Evolutionary conservation across 2,329 filamentous ascomycete genomes (phyloP).

Genomic region (Fusarium coicis): DNA sequence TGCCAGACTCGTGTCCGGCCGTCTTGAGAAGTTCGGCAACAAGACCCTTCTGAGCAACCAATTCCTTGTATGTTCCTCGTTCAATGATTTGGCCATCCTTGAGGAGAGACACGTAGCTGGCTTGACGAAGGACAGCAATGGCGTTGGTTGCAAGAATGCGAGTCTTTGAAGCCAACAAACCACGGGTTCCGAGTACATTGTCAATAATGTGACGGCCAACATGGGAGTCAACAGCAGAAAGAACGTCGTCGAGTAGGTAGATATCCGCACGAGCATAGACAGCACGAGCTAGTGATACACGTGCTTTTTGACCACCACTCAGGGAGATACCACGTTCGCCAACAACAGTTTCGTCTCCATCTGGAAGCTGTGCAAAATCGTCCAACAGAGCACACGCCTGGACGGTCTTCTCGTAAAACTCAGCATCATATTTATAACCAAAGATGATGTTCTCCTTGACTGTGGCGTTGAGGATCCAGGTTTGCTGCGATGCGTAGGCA

Average conservation of each 20-base stretch:
- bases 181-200: constrained; percentile 87
- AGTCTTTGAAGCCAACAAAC: constrained; percentile 86
- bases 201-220: constrained; percentile 96
- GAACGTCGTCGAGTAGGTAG: constrained; percentile 91
- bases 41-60: constrained; percentile 93
- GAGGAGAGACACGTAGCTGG: constrained; percentile 87
- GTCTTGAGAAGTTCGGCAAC: constrained; percentile 86
- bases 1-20: constrained; percentile 68
- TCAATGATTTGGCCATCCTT: constrained; percentile 86
- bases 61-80: constrained; percentile 87
- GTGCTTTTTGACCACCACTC: constrained; percentile 95
- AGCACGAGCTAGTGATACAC: constrained; percentile 88
- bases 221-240: constrained; percentile 98
- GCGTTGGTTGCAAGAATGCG: constrained; percentile 95
- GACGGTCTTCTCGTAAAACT: constrained; percentile 93
- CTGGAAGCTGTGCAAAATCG: constrained; percentile 91
- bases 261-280: constrained; percentile 98
- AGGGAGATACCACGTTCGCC: constrained; percentile 96
- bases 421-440: constrained; percentile 90
- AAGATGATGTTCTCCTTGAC: constrained; percentile 98
- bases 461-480: constrained; percentile 98
- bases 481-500: constrained; percentile 91
- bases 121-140: constrained; percentile 88
- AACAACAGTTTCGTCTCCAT: constrained; percentile 96
- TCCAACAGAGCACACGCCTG: constrained; percentile 90